Evolutionary conservation across 208 protist species (phyloP).

Genomic region (Trypanosoma theileri): DNA sequence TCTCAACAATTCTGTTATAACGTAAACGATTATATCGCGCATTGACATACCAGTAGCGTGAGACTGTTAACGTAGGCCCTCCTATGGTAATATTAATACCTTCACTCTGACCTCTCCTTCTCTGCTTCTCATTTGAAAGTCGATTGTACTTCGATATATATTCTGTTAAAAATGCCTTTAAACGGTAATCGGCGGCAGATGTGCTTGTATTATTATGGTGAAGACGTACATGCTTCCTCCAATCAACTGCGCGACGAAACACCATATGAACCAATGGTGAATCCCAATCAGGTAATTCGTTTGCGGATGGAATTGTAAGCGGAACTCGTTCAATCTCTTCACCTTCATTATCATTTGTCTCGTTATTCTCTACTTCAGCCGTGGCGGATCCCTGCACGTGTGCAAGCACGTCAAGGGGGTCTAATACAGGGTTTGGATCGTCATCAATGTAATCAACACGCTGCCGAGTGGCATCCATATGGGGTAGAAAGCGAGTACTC

Average conservation of each 20-base stretch:
- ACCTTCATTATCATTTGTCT: conserved; percentile 16
- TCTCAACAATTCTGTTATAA: conserved; percentile 83
- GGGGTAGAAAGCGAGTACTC: conserved; percentile 54
- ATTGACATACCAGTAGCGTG: conserved; percentile 80
- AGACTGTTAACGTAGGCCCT: conserved; percentile 42
- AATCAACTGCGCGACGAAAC: conserved; percentile 60
- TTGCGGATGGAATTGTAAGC: conserved; percentile 9
- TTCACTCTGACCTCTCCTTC: conserved; percentile 11
- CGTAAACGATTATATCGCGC: conserved; percentile 81
- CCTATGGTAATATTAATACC: not conserved
- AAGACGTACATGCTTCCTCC: conserved; percentile 58
- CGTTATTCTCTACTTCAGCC: not conserved
- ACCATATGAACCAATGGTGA: conserved; percentile 55
- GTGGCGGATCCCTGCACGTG: conserved; percentile 42
- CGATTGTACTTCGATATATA: conserved; percentile 83
- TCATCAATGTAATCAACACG: conserved; percentile 37
- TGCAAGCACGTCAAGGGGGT: conserved; percentile 72
- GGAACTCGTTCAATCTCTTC: conserved; percentile 5
- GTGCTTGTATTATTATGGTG: conserved; percentile 46
- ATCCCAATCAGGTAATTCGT: conserved; percentile 28
- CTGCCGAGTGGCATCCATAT: conserved; percentile 14
- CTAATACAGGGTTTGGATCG: conserved; percentile 44
- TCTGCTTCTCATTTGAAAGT: conserved; percentile 42
- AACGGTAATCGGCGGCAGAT: conserved; percentile 56
- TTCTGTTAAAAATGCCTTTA: conserved; percentile 69